phyloP scores from a whole-genome alignment of 768 basidiomycete species.

The Collybiopsis confluens region DNA sequence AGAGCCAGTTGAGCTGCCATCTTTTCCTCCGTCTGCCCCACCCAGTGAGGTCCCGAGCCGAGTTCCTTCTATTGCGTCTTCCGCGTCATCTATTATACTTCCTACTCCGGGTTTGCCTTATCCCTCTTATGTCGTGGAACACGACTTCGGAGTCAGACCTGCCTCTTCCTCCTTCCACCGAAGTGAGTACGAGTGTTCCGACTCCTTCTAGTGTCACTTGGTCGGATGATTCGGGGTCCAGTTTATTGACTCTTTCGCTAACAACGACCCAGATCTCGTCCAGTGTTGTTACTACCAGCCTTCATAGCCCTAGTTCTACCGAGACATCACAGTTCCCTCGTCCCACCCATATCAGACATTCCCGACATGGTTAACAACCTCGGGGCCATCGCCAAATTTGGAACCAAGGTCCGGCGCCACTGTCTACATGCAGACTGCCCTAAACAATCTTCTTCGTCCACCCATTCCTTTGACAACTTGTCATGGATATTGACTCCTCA shows the following conservation, averaged over 20 bases:
- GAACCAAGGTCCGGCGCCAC: slow-evolving; percentile 42
- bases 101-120: too few relatives aligned
- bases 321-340: slow-evolving; percentile 17
- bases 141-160: slow-evolving; percentile 21
- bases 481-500: too few relatives aligned
- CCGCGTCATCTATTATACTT: too few relatives aligned
- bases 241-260: slow-evolving; percentile 16
- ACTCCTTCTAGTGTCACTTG: slow-evolving; percentile 31
- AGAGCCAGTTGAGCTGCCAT: slow-evolving; percentile 26
- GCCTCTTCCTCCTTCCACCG: slow-evolving; percentile 18
- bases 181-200: slow-evolving; percentile 15
- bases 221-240: slow-evolving; percentile 9
- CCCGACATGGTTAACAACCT: slow-evolving; percentile 16
- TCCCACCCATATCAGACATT: slow-evolving; percentile 25
- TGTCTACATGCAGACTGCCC: too few relatives aligned
- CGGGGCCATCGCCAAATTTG: slow-evolving; percentile 35
- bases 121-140: not conserved
- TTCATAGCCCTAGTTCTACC: slow-evolving; percentile 10
- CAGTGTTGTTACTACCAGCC: not conserved
- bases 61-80: slow-evolving; percentile 16
- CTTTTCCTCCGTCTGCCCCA: not conserved
- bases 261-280: not conserved
- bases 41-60: slow-evolving; percentile 1
- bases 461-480: too few relatives aligned
- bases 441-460: too few relatives aligned